Conservation (phyloP, 2,329 filamentous ascomycete species). For the Magnaporthiopsis poae region DNA sequence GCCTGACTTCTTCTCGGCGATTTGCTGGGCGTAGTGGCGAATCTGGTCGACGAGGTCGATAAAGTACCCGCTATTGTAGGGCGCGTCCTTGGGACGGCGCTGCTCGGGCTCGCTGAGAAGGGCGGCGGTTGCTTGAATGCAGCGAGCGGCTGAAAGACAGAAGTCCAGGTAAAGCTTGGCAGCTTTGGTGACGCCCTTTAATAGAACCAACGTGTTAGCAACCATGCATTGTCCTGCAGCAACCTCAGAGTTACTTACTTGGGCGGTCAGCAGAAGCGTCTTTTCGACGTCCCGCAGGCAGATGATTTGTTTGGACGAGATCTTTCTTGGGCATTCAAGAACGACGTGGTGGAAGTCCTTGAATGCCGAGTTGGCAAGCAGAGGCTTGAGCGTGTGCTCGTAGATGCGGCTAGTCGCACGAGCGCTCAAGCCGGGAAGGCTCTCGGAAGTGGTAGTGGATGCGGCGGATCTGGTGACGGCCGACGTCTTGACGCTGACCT, state of each 20-base stretch:
- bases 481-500: conserved; percentile 31
- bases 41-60: conserved; percentile 94
- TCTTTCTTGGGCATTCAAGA: conserved; percentile 66
- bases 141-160: conserved; percentile 80
- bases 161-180: conserved; percentile 70
- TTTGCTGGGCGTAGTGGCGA: conserved; percentile 74
- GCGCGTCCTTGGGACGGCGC: conserved; percentile 71
- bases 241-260: conserved; percentile 61
- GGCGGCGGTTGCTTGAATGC: conserved; percentile 80
- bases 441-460: conserved; percentile 34
- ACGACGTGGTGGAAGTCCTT: conserved; percentile 76
- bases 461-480: conserved; percentile 52
- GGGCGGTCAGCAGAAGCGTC: conserved; percentile 79
- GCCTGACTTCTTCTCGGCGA: conserved; percentile 55
- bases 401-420: conserved; percentile 69
- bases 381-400: conserved; percentile 67
- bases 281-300: conserved; percentile 91
- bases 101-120: conserved; percentile 79
- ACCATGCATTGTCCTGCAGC: conserved; percentile 45
- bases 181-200: conserved; percentile 68
- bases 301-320: conserved; percentile 74
- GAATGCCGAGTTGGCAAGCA: conserved; percentile 61
- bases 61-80: conserved; percentile 93
- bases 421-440: conserved; percentile 53
- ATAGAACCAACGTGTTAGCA: conserved; percentile 60